Evolutionary conservation across 179 eudicot genomes (phyloP).

Genomic region (Corrigiola litoralis): DNA sequence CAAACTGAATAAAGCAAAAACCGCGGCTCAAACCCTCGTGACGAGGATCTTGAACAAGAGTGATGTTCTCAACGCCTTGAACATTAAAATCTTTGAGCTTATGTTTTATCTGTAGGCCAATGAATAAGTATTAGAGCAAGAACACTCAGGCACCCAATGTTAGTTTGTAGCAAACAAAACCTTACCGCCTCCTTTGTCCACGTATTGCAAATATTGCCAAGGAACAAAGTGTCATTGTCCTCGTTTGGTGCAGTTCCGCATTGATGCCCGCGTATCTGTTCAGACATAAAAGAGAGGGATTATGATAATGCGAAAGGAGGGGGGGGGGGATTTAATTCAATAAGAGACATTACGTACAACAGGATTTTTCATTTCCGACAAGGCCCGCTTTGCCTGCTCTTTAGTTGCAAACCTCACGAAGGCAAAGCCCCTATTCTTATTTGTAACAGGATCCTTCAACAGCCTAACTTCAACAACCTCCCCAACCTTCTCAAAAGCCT

Average conservation of each 20-base stretch:
- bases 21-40: slow-evolving; percentile 89
- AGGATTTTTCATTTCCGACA: slow-evolving; percentile 76
- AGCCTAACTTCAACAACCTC: slow-evolving; percentile 72
- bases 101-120: slow-evolving; percentile 51
- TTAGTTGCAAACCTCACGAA: slow-evolving; percentile 79
- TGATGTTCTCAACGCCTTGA: slow-evolving; percentile 61
- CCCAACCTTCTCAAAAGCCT: slow-evolving; percentile 66
- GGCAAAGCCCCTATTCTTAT: slow-evolving; percentile 82
- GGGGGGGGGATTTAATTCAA: neutral
- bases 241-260: slow-evolving; percentile 80
- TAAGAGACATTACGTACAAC: slow-evolving; percentile 42
- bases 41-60: slow-evolving; percentile 65
- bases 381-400: slow-evolving; percentile 73
- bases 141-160: neutral
- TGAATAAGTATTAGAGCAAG: neutral
- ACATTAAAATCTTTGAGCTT: slow-evolving; percentile 68
- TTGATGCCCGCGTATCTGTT: slow-evolving; percentile 69
- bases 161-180: neutral
- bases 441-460: slow-evolving; percentile 48
- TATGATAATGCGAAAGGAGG: neutral
- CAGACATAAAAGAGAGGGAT: neutral
- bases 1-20: slow-evolving; percentile 76
- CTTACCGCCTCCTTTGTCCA: slow-evolving; percentile 95
- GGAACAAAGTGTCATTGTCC: slow-evolving; percentile 76
- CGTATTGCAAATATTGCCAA: slow-evolving; percentile 88